These are phyloP conservation scores for Limnomonas spitsbergensis DNA, from an alignment of 139 green algal genomes.

Conservation along the genomic window DNA sequence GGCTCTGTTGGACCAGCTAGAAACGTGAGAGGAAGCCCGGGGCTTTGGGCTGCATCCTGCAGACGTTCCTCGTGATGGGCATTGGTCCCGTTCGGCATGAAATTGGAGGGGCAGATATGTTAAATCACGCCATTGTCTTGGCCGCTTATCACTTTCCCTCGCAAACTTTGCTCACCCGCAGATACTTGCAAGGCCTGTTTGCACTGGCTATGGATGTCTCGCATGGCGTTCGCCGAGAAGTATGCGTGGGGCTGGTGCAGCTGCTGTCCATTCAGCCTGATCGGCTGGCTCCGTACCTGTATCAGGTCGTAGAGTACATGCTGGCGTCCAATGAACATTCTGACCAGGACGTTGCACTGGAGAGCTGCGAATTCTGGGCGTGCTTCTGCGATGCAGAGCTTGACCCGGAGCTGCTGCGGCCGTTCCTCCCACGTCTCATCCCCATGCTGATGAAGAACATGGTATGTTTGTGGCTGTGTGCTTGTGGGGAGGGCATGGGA, in stretches of 20 bases:
- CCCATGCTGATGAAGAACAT: constrained; percentile 94
- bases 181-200: constrained; percentile 83
- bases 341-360: constrained; percentile 79
- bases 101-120: too few relatives aligned
- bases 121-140: too few relatives aligned
- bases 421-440: constrained; percentile 78
- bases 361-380: constrained; percentile 94
- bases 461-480: constrained; percentile 43
- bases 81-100: too few relatives aligned
- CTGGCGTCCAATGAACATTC: constrained; percentile 71
- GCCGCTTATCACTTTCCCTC: too few relatives aligned
- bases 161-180: constrained; percentile 32
- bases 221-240: constrained; percentile 70
- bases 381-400: constrained; percentile 71
- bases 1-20: constrained; percentile 52
- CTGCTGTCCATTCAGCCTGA: constrained; percentile 72
- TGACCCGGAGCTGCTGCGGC: constrained; percentile 63
- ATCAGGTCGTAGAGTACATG: constrained; percentile 92
- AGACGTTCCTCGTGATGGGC: too few relatives aligned
- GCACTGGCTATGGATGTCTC: constrained; percentile 71
- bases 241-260: constrained; percentile 81
- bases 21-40: constrained; percentile 41
- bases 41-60: neutral
- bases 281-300: constrained; percentile 71
- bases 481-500: neutral